These are phyloP conservation scores for Nyctanthes arbortristis DNA, from an alignment of 257 asterid genomes.

Conservation along the genomic window DNA sequence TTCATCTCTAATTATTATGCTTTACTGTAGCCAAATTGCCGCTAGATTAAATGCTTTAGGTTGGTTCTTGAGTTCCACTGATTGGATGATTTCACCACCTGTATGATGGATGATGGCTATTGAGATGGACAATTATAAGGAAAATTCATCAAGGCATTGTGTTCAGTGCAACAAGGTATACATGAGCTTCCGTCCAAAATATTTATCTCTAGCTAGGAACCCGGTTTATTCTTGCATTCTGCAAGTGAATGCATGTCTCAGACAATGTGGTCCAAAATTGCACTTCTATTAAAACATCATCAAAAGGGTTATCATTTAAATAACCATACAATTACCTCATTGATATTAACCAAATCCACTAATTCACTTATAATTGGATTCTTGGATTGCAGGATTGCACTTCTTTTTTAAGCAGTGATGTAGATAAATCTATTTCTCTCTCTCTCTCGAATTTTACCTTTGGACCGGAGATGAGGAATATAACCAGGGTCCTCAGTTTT, in stretches of 20 bases:
- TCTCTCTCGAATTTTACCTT: no score
- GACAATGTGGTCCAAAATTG: not conserved
- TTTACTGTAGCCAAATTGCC: slow-evolving; percentile 23
- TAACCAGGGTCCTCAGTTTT: no score
- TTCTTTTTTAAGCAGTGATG: no score
- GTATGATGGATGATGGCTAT: slow-evolving; percentile 67
- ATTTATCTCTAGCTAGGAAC: not conserved
- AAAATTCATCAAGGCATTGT: slow-evolving; percentile 59
- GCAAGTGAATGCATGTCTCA: not conserved
- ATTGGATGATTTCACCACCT: slow-evolving; percentile 21
- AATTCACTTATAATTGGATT: no score
- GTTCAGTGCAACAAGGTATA: slow-evolving; percentile 77
- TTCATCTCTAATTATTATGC: slow-evolving; percentile 5
- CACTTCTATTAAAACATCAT: not conserved
- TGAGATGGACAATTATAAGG: slow-evolving; percentile 66
- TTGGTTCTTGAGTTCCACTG: slow-evolving; percentile 19
- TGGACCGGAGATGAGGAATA: no score
- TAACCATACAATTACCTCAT: not conserved
- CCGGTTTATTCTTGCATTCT: slow-evolving; percentile 7
- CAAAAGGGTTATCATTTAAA: not conserved
- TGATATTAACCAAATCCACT: not conserved
- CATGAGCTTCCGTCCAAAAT: not conserved
- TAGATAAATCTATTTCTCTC: no score
- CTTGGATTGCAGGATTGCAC: no score
- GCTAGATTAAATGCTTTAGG: slow-evolving; percentile 27